Evolutionary conservation across 2,329 filamentous ascomycete species (phyloP).

Genomic region (Sclerotinia trifoliorum): DNA sequence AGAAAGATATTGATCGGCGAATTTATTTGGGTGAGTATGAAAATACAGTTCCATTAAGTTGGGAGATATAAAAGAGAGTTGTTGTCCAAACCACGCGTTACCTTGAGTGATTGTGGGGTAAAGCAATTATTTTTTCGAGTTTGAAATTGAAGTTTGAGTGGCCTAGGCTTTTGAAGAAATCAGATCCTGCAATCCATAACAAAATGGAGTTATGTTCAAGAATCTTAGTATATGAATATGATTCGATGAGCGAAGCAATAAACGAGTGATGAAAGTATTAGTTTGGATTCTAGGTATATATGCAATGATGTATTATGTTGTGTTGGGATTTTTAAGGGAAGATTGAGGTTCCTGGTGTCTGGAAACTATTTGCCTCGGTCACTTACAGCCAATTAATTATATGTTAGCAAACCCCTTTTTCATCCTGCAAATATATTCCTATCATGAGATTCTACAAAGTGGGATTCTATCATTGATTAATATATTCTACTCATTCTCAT

Average conservation of each 20-base stretch:
- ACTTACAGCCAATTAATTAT: constrained; percentile 11
- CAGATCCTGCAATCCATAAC: background rate
- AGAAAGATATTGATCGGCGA: background rate
- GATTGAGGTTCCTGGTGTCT: background rate
- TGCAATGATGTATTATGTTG: background rate
- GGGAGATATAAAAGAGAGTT: background rate
- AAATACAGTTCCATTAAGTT: constrained; percentile 2
- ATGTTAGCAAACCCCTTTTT: background rate
- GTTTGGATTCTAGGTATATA: background rate
- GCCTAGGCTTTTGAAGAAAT: background rate
- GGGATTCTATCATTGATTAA: background rate
- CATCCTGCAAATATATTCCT: background rate
- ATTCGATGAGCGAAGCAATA: background rate
- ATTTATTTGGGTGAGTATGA: background rate
- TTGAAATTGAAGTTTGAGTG: background rate
- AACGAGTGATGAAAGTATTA: background rate
- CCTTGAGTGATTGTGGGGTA: constrained; percentile 6
- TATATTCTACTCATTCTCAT: background rate
- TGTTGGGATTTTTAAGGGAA: background rate
- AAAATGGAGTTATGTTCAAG: too few relatives aligned
- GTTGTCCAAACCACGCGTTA: background rate
- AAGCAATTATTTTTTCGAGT: background rate
- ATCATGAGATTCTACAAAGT: background rate
- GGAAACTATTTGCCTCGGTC: background rate
- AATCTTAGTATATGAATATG: background rate